Base-by-base conservation (phyloP, 2,329 filamentous ascomycete species). In the Aaosphaeria pasadenensis region DNA sequence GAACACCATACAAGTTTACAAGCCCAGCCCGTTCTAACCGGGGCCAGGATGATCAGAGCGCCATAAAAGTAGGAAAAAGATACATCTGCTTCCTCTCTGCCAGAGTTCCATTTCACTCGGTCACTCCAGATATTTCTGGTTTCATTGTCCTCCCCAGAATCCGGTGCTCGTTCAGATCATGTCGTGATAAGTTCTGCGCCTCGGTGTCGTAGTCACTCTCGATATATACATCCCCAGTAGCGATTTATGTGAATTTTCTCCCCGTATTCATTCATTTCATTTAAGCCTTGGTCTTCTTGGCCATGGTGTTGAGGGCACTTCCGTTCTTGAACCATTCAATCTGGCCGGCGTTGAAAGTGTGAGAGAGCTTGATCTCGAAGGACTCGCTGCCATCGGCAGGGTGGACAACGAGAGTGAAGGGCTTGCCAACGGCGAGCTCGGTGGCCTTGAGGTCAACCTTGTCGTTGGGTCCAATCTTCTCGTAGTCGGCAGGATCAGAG, bases 241-340 rank as follows among this genome's bases (percentile, higher is more conserved):
- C 56, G 50, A 49, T 57, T 47, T 40, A 43, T 46, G 39, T 53
- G 31, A 11, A 7, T 11, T 40, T 13, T 24, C 11, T 32, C 7
- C 31, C 9, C 41, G 30, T 30, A 11, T 43, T 11, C 9, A 7
- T 31, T 30, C 48, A 31, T 42, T 32, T 5, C 47, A 53, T 58
- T 49, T 64, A 65, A 49, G 51, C 51, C 51, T 64, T 62, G n/a
- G 50, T 47, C 31, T 63, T 52, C 85, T 94, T 95, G 60, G 92
- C 91, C 92, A 99, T 99, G 64, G 91, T 96, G 85, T 99, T 99
- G 59, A 99, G 82, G 47, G 94, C 94, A 68, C 87, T 91, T 60
- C 94, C 94, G 74, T 97, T 95, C 83, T 91, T 91, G 84, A 99
- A 99, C 94, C 94, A 99, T 78, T 96, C 88, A 55, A 99, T 87